Evolutionary conservation across 805 yeast genomes (phyloP), one percentile per base, ranked within the genome.

Genomic region (Maudiozyma saulgeensis): DNA sequence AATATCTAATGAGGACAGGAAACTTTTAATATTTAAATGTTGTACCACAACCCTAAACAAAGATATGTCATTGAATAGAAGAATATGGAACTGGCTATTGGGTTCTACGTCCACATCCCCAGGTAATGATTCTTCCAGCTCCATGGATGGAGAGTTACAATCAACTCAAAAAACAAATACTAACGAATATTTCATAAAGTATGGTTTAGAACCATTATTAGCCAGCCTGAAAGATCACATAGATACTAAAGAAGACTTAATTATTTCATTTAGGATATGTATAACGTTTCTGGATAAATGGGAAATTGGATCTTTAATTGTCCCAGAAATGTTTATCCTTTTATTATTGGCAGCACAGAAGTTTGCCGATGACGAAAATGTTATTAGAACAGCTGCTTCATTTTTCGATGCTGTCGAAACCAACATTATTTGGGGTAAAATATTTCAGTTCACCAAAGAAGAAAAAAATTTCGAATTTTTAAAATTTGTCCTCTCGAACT

Each of bases 31-130:
- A 16, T 70, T 82, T 66, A 72, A 80, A 9, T 82, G 89, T 38
- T 76, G 88, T 25, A 67, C 74, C 11, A 81, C 90, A 0, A 83
- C 93, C 2, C 69, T 88, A 42, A 79, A 84, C 43, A 82, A 82
- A 56, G 99, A 93, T 65, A 88, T 93, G 96, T 88, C 97, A 8
- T 74, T 93, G 51, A 93, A 93, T 64, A 76, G 99, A 66, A 76
- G 99, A 58, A 73, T 93, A 19, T 90, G 98, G 96, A 82, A 77
- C 51, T 93, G 96, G 95, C 69, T 93, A 7, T 66, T 91, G 28
- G 97, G 98, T 0, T 93, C 96, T 1, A 28, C 57, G 12, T 18
- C 48, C 2, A 23, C 31, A 6, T 18, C 42, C 9, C 48, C 31
- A 38, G 35, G n/a, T 25, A 26, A n/a, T n/a, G 26, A 12, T 19